Evolutionary conservation across 129 eudicot species (phyloP).

Genomic region (Gnaphalium uliginosum): DNA sequence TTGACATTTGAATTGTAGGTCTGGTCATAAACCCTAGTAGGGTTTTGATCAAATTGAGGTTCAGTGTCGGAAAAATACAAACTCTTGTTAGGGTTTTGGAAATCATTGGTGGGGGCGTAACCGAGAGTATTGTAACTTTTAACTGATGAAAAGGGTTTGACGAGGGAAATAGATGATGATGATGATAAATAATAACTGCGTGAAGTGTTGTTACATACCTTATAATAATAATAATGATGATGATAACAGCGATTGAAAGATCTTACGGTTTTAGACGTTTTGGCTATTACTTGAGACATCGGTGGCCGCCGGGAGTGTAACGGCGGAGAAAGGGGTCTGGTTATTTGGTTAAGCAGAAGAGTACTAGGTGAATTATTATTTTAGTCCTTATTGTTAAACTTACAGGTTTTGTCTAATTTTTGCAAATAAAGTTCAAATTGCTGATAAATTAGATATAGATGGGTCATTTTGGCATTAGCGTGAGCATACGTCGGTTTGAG

Average conservation of each 20-base stretch:
- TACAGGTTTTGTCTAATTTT: neutral
- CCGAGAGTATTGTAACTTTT: neutral
- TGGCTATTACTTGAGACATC: constrained; percentile 2
- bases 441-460: too few relatives aligned
- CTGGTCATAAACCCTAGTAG: constrained; percentile 28
- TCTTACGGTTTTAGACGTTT: neutral
- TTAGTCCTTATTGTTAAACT: neutral
- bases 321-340: neutral
- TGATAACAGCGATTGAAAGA: neutral
- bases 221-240: neutral
- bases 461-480: too few relatives aligned
- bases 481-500: too few relatives aligned
- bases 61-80: too few relatives aligned
- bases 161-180: neutral
- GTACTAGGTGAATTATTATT: neutral
- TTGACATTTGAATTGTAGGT: neutral
- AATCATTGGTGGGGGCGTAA: neutral
- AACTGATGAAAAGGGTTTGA: neutral
- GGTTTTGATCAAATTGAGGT: constrained; percentile 18
- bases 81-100: neutral
- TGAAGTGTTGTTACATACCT: neutral
- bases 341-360: neutral
- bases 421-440: neutral
- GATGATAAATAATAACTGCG: neutral
- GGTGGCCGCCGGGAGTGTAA: neutral